Evolutionary conservation across 495 filamentous ascomycete genomes (phyloP), one percentile per base, ranked within the genome.

Genomic region (Pseudevernia furfuracea): DNA sequence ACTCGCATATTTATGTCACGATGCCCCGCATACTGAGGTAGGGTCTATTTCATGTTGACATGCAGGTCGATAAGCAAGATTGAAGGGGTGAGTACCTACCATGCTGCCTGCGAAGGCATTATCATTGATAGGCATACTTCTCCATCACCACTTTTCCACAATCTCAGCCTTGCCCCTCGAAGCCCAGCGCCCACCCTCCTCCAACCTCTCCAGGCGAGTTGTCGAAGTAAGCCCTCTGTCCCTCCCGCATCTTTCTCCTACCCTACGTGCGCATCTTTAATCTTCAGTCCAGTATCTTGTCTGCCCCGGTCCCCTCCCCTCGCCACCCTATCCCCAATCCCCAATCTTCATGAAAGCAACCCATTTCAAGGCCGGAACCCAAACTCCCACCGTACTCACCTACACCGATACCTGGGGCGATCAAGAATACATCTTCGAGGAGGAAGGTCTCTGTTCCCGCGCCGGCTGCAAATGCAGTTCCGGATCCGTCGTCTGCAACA

Each of bases 401-500:
- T 59, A 59, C 25, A 38, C 25, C 34, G 56, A 59, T 23, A 2
- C 1, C 11, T 59, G 21, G 34, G 38, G 34, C n/a, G 56, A 37
- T 12, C 3, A 5, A 38, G 56, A 59, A 14, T 37, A 38, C 34
- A 59, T 59, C 17, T 28, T 59, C 19, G 28, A 0, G 7, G 34
- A 34, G 19, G 56, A 59, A 38, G 56, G 56, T 39, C 56, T 59
- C 38, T 59, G 56, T 19, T 23, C 56, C 23, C 56, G 56, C 34
- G 56, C 56, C 12, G 56, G 56, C 56, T 59, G 56, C 56, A 15
- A 59, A 39, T 59, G 56, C 34, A 11, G 17, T 38, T 17, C 21
- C 9, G 34, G 34, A 6, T 5, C n/a, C 25, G 10, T 59, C n/a
- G 56, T 59, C n/a, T 37, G 34, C 38, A 59, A 59, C 12, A 59